These are phyloP conservation scores for Micractinium conductrix DNA, from an alignment of 139 green algal species.

Conservation along the genomic window DNA sequence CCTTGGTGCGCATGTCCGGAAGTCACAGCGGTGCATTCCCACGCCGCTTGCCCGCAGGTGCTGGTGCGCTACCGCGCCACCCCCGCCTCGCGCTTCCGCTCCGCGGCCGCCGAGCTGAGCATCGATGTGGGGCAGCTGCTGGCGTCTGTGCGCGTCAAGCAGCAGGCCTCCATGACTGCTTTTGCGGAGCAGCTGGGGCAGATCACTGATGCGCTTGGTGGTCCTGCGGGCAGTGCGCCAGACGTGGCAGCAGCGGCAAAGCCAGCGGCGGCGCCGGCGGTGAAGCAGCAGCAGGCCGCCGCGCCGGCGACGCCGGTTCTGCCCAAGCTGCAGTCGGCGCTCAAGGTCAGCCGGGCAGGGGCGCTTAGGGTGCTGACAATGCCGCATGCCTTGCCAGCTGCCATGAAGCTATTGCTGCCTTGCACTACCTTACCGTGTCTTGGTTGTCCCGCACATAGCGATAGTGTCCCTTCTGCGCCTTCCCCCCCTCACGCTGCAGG, in stretches of 20 bases:
- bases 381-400: not conserved
- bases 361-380: not conserved
- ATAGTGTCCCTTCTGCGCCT: not conserved
- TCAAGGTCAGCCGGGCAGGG: conserved; percentile 14
- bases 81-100: conserved; percentile 7
- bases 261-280: not conserved
- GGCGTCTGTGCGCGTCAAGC: conserved; percentile 49
- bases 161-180: conserved; percentile 52
- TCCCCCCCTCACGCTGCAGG: conserved; percentile 9
- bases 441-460: not conserved
- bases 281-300: not conserved
- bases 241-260: not conserved
- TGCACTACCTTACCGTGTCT: not conserved
- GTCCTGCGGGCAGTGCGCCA: not conserved
- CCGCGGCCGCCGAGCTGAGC: conserved; percentile 18
- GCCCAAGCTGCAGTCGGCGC: conserved; percentile 26
- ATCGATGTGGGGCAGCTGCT: conserved; percentile 64
- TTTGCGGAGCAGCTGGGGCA: conserved; percentile 56
- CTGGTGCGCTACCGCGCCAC: not conserved
- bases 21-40: too few species aligned
- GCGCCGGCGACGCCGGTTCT: not conserved
- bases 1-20: too few species aligned
- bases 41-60: conserved; percentile 22
- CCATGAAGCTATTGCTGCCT: not conserved
- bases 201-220: conserved; percentile 37